Conservation (phyloP, 352 stramenopile genomes). For the Phytopythium boreale region DNA sequence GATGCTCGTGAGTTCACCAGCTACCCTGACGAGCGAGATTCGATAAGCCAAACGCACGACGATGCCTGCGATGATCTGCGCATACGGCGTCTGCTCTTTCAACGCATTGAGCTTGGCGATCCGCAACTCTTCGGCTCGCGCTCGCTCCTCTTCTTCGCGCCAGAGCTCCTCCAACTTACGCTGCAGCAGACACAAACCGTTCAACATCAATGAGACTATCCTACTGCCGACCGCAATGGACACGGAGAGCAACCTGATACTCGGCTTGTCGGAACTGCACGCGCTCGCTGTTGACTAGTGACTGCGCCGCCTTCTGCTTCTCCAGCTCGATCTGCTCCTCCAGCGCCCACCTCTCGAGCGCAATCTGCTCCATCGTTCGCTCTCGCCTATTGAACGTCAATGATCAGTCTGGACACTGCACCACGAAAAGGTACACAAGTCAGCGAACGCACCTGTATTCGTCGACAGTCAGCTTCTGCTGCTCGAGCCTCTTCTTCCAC, state of each 20-base stretch:
- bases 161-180: slow-evolving; percentile 50
- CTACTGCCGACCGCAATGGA: not conserved
- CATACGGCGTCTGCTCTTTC: slow-evolving; percentile 68
- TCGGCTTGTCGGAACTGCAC: slow-evolving; percentile 57
- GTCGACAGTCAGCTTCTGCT: slow-evolving; percentile 47
- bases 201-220: not conserved
- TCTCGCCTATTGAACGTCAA: slow-evolving; percentile 6
- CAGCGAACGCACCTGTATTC: slow-evolving; percentile 44
- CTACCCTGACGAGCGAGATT: not conserved
- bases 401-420: not conserved
- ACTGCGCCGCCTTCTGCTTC: slow-evolving; percentile 29
- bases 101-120: slow-evolving; percentile 50
- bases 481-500: slow-evolving; percentile 39
- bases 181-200: slow-evolving; percentile 16
- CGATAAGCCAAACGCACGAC: slow-evolving; percentile 27
- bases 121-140: slow-evolving; percentile 27
- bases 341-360: slow-evolving; percentile 28
- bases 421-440: not conserved
- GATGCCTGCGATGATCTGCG: slow-evolving; percentile 55
- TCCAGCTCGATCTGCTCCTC: slow-evolving; percentile 34
- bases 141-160: slow-evolving; percentile 23
- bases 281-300: slow-evolving; percentile 55
- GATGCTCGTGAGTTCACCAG: not conserved
- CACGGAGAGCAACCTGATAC: slow-evolving; percentile 34
- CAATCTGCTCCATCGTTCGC: slow-evolving; percentile 46